These are phyloP conservation scores for Phytophthora palmivora DNA, from an alignment of 352 stramenopile species.

Conservation along the genomic window DNA sequence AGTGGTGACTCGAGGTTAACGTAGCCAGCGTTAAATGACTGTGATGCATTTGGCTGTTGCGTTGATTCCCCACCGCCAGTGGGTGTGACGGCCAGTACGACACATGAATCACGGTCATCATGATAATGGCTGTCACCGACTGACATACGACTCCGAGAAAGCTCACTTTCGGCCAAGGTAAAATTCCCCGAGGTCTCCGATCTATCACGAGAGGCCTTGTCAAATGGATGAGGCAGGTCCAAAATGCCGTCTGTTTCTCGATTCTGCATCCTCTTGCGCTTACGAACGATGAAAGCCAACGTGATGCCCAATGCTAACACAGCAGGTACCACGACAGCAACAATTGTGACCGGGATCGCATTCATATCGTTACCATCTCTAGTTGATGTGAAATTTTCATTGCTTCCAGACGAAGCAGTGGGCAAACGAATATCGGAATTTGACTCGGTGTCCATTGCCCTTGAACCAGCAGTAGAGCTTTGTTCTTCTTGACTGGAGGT, in stretches of 20 bases:
- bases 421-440: not conserved
- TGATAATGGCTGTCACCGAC: conserved; percentile 12
- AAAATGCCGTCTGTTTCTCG: conserved; percentile 31
- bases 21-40: conserved; percentile 16
- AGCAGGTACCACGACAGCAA: conserved; percentile 30
- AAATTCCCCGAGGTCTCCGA: conserved; percentile 34
- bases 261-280: conserved; percentile 27
- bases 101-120: conserved; percentile 23
- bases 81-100: conserved; percentile 20
- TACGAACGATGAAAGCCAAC: conserved; percentile 23
- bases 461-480: not conserved
- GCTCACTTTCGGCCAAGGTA: conserved; percentile 33
- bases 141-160: conserved; percentile 35
- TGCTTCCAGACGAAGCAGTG: conserved; percentile 8
- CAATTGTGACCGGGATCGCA: conserved; percentile 21
- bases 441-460: not conserved
- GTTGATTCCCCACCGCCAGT: conserved; percentile 8
- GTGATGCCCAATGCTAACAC: conserved; percentile 21
- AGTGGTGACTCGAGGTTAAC: conserved; percentile 31
- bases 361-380: conserved; percentile 5
- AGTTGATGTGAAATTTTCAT: conserved; percentile 11
- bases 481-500: conserved; percentile 13
- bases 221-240: conserved; percentile 31
- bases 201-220: conserved; percentile 25
- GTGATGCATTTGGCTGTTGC: conserved; percentile 3